phyloP scores from a whole-genome alignment of 2,329 filamentous ascomycete genomes.

The Paracoccidioides lutzii region DNA sequence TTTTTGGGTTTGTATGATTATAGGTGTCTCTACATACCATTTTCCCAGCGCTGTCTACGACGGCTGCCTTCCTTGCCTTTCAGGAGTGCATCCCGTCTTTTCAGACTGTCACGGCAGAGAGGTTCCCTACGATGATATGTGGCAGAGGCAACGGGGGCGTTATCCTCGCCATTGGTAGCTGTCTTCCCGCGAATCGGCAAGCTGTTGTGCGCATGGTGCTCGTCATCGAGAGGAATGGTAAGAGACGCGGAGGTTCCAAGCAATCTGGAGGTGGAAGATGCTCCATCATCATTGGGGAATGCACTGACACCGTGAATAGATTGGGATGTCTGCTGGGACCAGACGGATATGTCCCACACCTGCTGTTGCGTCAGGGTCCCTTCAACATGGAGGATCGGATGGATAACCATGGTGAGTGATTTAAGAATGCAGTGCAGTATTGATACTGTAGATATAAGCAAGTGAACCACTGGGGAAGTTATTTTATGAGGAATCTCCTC shows the following conservation, averaged over 20 bases:
- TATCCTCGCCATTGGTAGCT: not conserved
- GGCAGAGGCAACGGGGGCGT: not conserved
- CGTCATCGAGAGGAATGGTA: slow-evolving; percentile 62
- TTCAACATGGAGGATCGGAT: slow-evolving; percentile 23
- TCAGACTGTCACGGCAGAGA: slow-evolving; percentile 36
- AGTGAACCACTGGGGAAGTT: too few relatives aligned
- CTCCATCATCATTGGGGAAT: slow-evolving; percentile 9
- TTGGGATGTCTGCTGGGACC: slow-evolving; percentile 41
- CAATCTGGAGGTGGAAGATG: not conserved
- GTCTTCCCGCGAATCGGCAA: slow-evolving; percentile 16
- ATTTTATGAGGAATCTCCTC: too few relatives aligned
- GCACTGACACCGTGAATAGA: slow-evolving; percentile 26
- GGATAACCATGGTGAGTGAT: slow-evolving; percentile 29
- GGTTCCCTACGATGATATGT: slow-evolving; percentile 12
- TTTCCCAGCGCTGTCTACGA: slow-evolving; percentile 84
- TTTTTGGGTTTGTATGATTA: not conserved
- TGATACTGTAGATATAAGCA: too few relatives aligned
- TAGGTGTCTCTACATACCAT: slow-evolving; percentile 54
- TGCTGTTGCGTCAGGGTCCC: slow-evolving; percentile 24
- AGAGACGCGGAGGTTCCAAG: slow-evolving; percentile 42
- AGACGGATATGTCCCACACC: slow-evolving; percentile 51
- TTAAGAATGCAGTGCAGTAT: too few relatives aligned
- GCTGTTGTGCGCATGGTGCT: slow-evolving; percentile 18
- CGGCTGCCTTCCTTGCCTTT: slow-evolving; percentile 87
- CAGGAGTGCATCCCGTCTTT: slow-evolving; percentile 59